Evolutionary conservation across 2,329 filamentous ascomycete species (phyloP).

Genomic region (Ceratocystis cacaofunesta): DNA sequence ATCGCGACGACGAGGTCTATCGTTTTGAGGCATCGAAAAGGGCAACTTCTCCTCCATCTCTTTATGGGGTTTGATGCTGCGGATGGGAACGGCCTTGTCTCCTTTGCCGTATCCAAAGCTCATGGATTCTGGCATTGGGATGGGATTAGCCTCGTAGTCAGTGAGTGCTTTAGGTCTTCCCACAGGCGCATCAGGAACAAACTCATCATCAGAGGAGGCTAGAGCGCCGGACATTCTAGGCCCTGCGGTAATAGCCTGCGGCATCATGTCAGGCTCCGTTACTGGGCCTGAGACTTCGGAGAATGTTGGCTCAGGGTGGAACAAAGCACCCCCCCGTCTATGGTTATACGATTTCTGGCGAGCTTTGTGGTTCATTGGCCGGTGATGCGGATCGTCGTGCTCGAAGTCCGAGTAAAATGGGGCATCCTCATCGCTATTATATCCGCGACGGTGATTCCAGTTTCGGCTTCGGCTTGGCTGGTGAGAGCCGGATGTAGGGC

Average conservation of each 20-base stretch:
- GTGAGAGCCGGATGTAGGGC: not conserved
- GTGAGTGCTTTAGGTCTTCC: not conserved
- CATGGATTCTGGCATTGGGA: not conserved
- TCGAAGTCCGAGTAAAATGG: not conserved
- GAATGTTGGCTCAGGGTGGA: constrained; percentile 6
- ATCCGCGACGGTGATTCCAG: not conserved
- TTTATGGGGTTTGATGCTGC: not conserved
- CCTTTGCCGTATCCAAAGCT: not conserved
- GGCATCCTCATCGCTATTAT: not conserved
- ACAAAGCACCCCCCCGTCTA: not conserved
- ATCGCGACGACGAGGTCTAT: not conserved
- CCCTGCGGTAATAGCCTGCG: not conserved
- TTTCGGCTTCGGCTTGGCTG: not conserved
- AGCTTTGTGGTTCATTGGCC: too few relatives aligned
- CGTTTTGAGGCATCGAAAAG: not conserved
- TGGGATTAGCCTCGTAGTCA: not conserved
- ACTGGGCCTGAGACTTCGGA: constrained; percentile 12
- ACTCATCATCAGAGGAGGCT: constrained; percentile 3
- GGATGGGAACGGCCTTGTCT: not conserved
- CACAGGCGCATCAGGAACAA: not conserved
- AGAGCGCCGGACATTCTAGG: constrained; percentile 2
- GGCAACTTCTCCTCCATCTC: not conserved
- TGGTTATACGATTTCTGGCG: not conserved
- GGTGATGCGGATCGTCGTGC: not conserved
- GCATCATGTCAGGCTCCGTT: constrained; percentile 1